A percentile compares a stretch with the other conserved stretches of the same genome.
phyloP scores from a whole-genome alignment of 257 asterid genomes.

The Fraxinus cuspidata region DNA sequence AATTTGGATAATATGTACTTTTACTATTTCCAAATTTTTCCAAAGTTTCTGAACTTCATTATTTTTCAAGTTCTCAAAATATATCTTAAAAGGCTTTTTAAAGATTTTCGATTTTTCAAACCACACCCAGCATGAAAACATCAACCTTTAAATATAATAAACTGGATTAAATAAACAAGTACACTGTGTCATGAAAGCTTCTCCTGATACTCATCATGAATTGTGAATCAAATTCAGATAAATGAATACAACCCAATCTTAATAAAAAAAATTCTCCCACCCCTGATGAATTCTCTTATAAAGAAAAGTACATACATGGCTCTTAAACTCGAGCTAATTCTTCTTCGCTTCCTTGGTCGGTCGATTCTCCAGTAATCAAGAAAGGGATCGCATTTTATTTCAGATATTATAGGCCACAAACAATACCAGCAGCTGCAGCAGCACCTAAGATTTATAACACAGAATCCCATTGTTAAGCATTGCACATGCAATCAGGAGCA shows the following conservation, averaged over 20 bases:
- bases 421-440: constrained; percentile 7
- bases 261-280: neutral
- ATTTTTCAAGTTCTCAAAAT: too few relatives aligned
- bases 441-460: neutral
- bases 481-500: constrained; percentile 96
- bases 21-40: too few relatives aligned
- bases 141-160: too few relatives aligned
- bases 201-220: neutral
- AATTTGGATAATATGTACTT: too few relatives aligned
- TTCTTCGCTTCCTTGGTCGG: neutral
- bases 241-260: constrained; percentile 11
- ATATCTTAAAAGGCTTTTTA: too few relatives aligned
- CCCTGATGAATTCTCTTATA: neutral
- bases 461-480: constrained; percentile 29
- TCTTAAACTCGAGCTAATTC: constrained; percentile 6
- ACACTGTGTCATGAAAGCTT: neutral
- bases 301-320: constrained; percentile 13
- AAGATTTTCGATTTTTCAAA: too few relatives aligned
- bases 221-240: neutral
- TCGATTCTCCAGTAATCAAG: neutral
- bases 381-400: constrained; percentile 27
- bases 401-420: neutral
- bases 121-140: too few relatives aligned
- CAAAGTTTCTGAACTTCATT: too few relatives aligned
- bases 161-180: too few relatives aligned